Percentiles rank a stretch among this genome's conserved stretches.
These are phyloP conservation scores for Capillidium rhysosporum DNA, from an alignment of 371 early-diverging fungal species.

Conservation along the genomic window DNA sequence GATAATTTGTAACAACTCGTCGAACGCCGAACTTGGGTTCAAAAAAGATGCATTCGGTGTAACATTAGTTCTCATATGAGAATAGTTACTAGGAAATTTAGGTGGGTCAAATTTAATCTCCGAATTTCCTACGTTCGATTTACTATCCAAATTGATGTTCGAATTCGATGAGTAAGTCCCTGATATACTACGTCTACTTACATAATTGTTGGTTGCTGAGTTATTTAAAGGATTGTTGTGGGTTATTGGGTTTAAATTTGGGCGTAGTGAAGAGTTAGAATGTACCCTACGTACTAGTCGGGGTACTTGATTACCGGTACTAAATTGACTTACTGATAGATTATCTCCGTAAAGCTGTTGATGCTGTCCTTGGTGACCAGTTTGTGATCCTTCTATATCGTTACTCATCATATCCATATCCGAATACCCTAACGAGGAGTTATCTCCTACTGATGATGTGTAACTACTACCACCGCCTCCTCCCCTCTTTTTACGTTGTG, in stretches of 20 bases:
- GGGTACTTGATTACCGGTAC: background rate
- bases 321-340: background rate
- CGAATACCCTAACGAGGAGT: background rate
- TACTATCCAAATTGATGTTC: background rate
- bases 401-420: background rate
- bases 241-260: background rate
- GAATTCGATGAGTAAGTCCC: background rate
- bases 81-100: background rate
- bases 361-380: background rate
- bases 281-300: background rate
- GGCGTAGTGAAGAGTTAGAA: background rate
- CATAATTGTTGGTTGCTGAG: background rate
- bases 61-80: background rate
- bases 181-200: background rate
- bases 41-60: background rate
- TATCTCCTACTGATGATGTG: background rate
- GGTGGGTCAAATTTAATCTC: background rate
- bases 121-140: background rate
- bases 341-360: no score
- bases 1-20: background rate
- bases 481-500: background rate
- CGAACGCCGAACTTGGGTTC: background rate
- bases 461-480: conserved; percentile 2
- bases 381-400: background rate
- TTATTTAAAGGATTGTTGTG: background rate